Conservation (phyloP, 805 yeast species). For the Candida glaebosa region DNA sequence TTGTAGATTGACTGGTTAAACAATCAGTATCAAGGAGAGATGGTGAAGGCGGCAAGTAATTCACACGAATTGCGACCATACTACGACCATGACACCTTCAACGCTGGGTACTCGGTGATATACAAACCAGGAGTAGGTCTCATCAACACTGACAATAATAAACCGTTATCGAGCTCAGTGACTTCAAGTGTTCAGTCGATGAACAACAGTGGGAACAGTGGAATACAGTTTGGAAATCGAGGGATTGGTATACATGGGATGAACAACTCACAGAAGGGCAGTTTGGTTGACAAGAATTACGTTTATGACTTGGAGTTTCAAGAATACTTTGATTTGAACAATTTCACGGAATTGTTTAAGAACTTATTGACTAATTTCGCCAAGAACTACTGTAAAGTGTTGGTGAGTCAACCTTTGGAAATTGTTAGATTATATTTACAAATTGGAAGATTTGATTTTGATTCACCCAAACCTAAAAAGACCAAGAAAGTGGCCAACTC, state of each 20-base stretch:
- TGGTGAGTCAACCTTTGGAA: slow-evolving; percentile 86
- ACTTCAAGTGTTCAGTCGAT: slow-evolving; percentile 9
- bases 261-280: slow-evolving; percentile 16
- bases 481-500: slow-evolving; percentile 12
- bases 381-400: slow-evolving; percentile 63
- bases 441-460: slow-evolving; percentile 58
- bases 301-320: slow-evolving; percentile 58
- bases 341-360: slow-evolving; percentile 53
- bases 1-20: background rate
- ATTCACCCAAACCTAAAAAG: background rate
- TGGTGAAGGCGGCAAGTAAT: background rate
- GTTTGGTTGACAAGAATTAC: slow-evolving; percentile 34
- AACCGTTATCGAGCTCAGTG: slow-evolving; percentile 22
- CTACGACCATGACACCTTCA: slow-evolving; percentile 63
- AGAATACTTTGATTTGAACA: slow-evolving; percentile 60
- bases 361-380: slow-evolving; percentile 59
- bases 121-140: slow-evolving; percentile 63
- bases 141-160: slow-evolving; percentile 42
- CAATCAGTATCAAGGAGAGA: background rate
- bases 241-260: slow-evolving; percentile 13
- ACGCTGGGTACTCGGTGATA: slow-evolving; percentile 59
- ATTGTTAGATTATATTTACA: slow-evolving; percentile 75
- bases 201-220: slow-evolving; percentile 13
- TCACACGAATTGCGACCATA: slow-evolving; percentile 53
- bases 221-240: slow-evolving; percentile 2